Conservation (phyloP, 1,284 basidiomycete genomes). For the Malassezia sp. region DNA sequence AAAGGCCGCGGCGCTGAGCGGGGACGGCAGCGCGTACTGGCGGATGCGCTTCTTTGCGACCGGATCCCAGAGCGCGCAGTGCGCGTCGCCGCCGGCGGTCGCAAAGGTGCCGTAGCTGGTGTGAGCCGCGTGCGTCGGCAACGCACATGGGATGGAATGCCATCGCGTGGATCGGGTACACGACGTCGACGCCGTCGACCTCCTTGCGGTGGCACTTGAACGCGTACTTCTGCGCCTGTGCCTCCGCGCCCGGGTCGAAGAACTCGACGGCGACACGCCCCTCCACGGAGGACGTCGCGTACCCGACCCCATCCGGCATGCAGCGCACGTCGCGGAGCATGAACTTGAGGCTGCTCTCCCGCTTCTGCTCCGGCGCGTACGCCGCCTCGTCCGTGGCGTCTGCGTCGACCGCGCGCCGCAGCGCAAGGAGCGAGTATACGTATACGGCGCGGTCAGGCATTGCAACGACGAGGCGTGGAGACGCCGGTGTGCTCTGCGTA, state of each 20-base stretch:
- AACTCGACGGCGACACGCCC: slow-evolving; percentile 95
- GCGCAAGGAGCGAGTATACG: slow-evolving; percentile 28
- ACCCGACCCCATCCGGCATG: slow-evolving; percentile 82
- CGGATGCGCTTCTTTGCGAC: slow-evolving; percentile 87
- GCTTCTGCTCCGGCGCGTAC: slow-evolving; percentile 52
- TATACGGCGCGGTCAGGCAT: slow-evolving; percentile 31
- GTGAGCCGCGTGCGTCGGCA: no score
- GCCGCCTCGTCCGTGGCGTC: slow-evolving; percentile 11
- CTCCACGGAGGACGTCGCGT: slow-evolving; percentile 84
- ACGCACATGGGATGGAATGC: slow-evolving; percentile 80
- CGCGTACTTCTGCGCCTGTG: slow-evolving; percentile 79
- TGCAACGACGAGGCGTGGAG: slow-evolving; percentile 30
- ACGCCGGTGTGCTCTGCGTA: slow-evolving; percentile 7
- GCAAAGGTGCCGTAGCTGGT: slow-evolving; percentile 77
- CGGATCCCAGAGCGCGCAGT: slow-evolving; percentile 91
- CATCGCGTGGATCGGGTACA: slow-evolving; percentile 92
- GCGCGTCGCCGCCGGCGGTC: slow-evolving; percentile 79
- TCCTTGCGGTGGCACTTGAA: slow-evolving; percentile 93
- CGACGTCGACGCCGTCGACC: slow-evolving; percentile 81
- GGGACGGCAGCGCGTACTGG: slow-evolving; percentile 55
- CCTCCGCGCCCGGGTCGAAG: slow-evolving; percentile 66
- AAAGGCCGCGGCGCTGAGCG: slow-evolving; percentile 30
- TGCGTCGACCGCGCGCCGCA: slow-evolving; percentile 19
- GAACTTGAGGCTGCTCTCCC: slow-evolving; percentile 89
- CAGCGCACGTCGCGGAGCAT: slow-evolving; percentile 81